Evolutionary conservation across 305 asterid species (phyloP).

Genomic region (Lippia alba): DNA sequence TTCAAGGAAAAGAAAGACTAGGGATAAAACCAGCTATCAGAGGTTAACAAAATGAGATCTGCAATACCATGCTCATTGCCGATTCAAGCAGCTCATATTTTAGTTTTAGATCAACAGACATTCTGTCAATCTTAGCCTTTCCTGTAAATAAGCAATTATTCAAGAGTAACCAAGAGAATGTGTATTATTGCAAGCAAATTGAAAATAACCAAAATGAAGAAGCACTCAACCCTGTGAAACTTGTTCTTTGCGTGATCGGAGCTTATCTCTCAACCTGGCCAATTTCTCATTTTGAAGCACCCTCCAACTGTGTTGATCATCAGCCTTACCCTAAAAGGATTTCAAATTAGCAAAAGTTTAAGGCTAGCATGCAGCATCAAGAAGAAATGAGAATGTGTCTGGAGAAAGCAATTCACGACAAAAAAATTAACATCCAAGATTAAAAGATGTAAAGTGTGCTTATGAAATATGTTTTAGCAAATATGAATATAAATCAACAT

Average conservation of each 20-base stretch:
- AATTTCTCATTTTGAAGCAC: constrained; percentile 84
- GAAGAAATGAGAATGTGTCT: background rate
- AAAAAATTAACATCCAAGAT: background rate
- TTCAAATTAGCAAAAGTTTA: background rate
- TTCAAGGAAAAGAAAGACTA: constrained; percentile 9
- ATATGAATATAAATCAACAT: background rate
- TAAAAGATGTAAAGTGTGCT: background rate
- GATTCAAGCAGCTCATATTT: constrained; percentile 75
- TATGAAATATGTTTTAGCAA: background rate
- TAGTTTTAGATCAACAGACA: constrained; percentile 70
- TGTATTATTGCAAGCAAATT: constrained; percentile 23
- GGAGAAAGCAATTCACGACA: constrained; percentile 1
- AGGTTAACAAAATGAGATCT: constrained; percentile 15
- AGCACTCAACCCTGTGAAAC: constrained; percentile 67
- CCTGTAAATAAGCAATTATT: constrained; percentile 60
- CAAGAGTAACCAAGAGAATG: constrained; percentile 29
- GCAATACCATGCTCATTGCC: constrained; percentile 70
- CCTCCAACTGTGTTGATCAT: constrained; percentile 93
- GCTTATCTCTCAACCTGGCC: constrained; percentile 75
- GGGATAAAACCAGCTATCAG: constrained; percentile 14
- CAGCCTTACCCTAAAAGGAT: constrained; percentile 81
- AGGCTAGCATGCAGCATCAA: constrained; percentile 15
- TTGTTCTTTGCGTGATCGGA: constrained; percentile 67
- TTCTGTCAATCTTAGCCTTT: constrained; percentile 69
- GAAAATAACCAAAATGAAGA: constrained; percentile 21